Evolutionary conservation across 2,329 filamentous ascomycete genomes (phyloP).

Genomic region (Phoma sp.): DNA sequence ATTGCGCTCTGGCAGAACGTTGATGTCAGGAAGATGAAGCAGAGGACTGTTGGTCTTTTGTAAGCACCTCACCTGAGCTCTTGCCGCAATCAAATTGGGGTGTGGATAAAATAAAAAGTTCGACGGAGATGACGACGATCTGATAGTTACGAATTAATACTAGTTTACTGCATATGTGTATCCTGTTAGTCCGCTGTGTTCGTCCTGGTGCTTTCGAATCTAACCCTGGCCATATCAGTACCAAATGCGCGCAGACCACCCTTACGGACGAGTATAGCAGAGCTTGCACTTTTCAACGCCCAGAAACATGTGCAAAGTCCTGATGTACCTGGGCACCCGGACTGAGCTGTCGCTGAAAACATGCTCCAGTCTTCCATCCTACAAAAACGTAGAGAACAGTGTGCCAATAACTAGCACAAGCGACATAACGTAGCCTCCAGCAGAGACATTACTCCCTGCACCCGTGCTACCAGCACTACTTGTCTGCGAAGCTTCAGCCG

Average conservation of each 20-base stretch:
- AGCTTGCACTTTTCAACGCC: too few species aligned
- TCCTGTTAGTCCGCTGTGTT: neutral
- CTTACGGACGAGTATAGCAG: too few species aligned
- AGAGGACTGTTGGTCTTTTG: conserved; percentile 41
- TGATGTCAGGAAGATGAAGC: conserved; percentile 40
- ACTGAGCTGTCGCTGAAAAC: too few species aligned
- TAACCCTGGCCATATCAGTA: too few species aligned
- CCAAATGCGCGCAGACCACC: too few species aligned
- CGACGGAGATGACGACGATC: neutral
- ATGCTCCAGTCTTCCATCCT: neutral
- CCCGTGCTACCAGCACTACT: conserved; percentile 7
- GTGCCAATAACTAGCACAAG: neutral
- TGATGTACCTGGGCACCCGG: too few species aligned
- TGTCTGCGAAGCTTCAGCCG: conserved; percentile 17
- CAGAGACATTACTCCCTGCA: conserved; percentile 3
- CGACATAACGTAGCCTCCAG: neutral
- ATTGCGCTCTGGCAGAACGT: conserved; percentile 39
- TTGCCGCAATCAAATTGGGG: too few species aligned
- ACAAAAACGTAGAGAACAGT: conserved; percentile 1
- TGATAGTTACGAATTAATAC: conserved; percentile 12
- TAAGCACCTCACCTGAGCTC: conserved; percentile 13
- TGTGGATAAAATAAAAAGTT: neutral
- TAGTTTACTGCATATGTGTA: neutral
- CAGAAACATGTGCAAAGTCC: too few species aligned
- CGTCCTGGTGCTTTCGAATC: neutral